Evolutionary conservation across 805 yeast genomes (phyloP).

Genomic region (Monosporozyma siamensis): DNA sequence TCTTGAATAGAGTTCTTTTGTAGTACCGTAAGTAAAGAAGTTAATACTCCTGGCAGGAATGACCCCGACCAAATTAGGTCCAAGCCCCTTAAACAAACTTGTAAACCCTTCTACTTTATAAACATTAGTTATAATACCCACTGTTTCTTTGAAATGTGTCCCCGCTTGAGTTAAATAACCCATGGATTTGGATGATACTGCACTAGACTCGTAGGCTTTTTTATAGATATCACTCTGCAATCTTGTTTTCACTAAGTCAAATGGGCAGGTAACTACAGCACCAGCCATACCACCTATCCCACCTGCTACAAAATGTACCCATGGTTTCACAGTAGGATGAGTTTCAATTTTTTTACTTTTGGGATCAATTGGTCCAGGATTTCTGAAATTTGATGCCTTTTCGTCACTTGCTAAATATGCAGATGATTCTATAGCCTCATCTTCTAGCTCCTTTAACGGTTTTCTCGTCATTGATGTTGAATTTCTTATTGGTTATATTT

Average conservation of each 20-base stretch:
- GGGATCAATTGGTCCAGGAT: slow-evolving; percentile 21
- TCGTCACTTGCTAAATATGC: slow-evolving; percentile 67
- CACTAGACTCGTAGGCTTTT: slow-evolving; percentile 34
- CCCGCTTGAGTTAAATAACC: slow-evolving; percentile 39
- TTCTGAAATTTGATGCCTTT: slow-evolving; percentile 46
- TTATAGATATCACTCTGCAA: slow-evolving; percentile 81
- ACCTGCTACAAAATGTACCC: slow-evolving; percentile 85
- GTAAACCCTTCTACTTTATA: slow-evolving; percentile 70
- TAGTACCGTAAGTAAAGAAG: slow-evolving; percentile 92
- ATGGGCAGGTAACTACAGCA: slow-evolving; percentile 86
- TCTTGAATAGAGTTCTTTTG: slow-evolving; percentile 64
- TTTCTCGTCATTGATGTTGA: slow-evolving; percentile 24
- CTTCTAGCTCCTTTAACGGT: slow-evolving; percentile 30
- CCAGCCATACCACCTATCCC: slow-evolving; percentile 98
- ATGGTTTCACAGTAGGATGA: slow-evolving; percentile 33
- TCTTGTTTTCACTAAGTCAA: slow-evolving; percentile 93
- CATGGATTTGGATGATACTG: slow-evolving; percentile 5
- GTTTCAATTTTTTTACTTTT: slow-evolving; percentile 6
- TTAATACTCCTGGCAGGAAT: slow-evolving; percentile 96
- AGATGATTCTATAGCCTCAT: slow-evolving; percentile 49
- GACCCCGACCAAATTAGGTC: slow-evolving; percentile 94
- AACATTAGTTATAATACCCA: slow-evolving; percentile 57
- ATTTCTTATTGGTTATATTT: no score
- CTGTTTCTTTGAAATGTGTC: slow-evolving; percentile 77
- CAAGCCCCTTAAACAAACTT: slow-evolving; percentile 88